phyloP scores from a whole-genome alignment of 23 red algal genomes.

The Agarophyton chilense region DNA sequence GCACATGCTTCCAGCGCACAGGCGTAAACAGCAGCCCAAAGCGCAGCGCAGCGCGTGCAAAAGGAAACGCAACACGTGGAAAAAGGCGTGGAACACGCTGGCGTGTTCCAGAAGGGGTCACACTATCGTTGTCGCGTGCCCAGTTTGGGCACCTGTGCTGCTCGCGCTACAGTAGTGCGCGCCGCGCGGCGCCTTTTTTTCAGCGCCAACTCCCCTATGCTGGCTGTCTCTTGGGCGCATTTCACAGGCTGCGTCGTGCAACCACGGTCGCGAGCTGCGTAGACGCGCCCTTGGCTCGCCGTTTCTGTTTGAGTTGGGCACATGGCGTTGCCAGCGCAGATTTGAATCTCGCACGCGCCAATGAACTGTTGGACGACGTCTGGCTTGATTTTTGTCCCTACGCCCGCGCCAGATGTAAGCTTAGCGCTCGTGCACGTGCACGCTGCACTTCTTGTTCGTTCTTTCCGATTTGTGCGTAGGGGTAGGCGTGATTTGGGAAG shows the following conservation, averaged over 20 bases:
- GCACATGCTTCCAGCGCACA: slow-evolving; percentile 15
- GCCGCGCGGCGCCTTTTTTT: too few species aligned
- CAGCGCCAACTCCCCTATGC: too few species aligned
- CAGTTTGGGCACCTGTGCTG: neutral
- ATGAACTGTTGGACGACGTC: neutral
- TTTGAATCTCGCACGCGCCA: neutral
- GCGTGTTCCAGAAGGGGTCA: slow-evolving; percentile 6
- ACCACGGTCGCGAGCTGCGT: too few species aligned
- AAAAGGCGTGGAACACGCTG: neutral
- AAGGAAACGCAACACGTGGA: neutral
- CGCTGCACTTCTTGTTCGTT: too few species aligned
- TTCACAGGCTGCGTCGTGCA: neutral
- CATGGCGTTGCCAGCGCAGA: neutral
- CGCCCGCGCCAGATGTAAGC: neutral
- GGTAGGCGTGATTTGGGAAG: too few species aligned
- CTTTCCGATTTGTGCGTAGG: too few species aligned
- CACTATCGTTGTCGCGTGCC: neutral
- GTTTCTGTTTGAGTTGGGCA: too few species aligned
- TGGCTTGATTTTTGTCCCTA: neutral
- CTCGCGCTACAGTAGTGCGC: too few species aligned
- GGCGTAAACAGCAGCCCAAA: neutral
- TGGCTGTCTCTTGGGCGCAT: neutral
- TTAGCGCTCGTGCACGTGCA: too few species aligned
- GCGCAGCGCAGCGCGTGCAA: neutral
- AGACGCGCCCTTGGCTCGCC: too few species aligned